Base-by-base conservation (phyloP, 78 protist species). In the Trichosphaerium sp. region DNA sequence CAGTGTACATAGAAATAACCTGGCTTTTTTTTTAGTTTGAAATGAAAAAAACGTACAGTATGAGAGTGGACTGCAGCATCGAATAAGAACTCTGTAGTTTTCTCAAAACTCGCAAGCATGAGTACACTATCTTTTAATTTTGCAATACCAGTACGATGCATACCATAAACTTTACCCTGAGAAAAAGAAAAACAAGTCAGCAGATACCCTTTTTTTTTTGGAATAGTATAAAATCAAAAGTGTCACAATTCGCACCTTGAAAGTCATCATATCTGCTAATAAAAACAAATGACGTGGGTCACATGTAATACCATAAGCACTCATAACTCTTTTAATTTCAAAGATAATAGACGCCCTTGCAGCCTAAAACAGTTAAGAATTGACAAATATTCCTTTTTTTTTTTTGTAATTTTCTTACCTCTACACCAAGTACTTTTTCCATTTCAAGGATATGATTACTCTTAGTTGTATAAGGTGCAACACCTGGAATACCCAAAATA, bases 261-360 rank as follows among this genome's bases (percentile, higher is more conserved):
- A 83, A 0, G 93, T 75, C 99, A 97, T 97, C 18, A 92, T 69
- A 57, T 97, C 99, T 12, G 96, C 96, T 42, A 97, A 74, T n/a
- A 95, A 62, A 85, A 67, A 80, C 28, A 89, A 49, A 80, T 95
- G 99, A 6, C 98, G 72, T 39, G 34, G 7, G 64, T 97, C 98
- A 38, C 95, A 76, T 34, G 63, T 54, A 83, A 96, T 89, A 31
- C 99, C 97, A 78, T 96, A 92, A 43, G 47, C 1, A 8, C 26
- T 18, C 98, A 96, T 92, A 40, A 80, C 73, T 64, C 73, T 63
- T 25, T 76, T 57, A 51, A 92, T 92, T 52, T 97, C 97, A 25
- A 56, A 14, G 64, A 97, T 90, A 82, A 97, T 97, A 15, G 84
- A 78, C 7, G 31, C 0, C 21, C 99, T 65, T 0, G 96, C 98